These are phyloP conservation scores for Fusarium pseudocircinatum DNA, from an alignment of 2,329 filamentous ascomycete genomes.

Conservation along the genomic window DNA sequence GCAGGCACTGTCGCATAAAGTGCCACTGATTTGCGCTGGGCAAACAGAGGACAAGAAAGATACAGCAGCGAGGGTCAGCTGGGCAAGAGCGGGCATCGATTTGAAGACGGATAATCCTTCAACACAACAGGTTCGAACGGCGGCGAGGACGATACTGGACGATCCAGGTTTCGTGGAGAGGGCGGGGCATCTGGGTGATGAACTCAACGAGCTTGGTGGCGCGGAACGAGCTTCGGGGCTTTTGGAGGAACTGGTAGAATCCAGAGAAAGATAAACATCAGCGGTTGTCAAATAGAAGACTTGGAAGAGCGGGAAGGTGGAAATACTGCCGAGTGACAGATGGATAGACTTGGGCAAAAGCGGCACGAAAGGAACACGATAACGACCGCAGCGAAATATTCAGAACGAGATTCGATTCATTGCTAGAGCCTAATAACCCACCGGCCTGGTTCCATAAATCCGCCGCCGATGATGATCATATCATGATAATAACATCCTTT, in stretches of 20 bases:
- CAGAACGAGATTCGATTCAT: background rate
- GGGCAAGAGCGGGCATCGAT: conserved; percentile 49
- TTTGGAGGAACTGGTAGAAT: conserved; percentile 41
- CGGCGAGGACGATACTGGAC: conserved; percentile 40
- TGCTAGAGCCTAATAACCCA: background rate
- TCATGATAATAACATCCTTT: background rate
- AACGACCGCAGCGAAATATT: background rate
- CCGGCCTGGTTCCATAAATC: background rate
- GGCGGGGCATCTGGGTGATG: conserved; percentile 39
- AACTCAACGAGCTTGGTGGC: conserved; percentile 44
- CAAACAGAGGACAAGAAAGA: conserved; percentile 52
- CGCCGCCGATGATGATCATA: background rate
- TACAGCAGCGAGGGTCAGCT: conserved; percentile 47
- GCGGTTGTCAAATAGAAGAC: background rate
- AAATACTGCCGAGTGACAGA: background rate
- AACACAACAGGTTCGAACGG: conserved; percentile 37
- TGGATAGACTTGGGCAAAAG: no score
- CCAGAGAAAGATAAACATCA: background rate
- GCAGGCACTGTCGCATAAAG: conserved; percentile 48
- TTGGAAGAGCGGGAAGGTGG: background rate
- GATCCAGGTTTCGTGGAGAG: conserved; percentile 35
- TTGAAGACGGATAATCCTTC: conserved; percentile 49
- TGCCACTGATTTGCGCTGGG: conserved; percentile 50
- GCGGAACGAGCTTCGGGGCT: conserved; percentile 40
- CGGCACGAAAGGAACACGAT: background rate